Evolutionary conservation across 805 yeast species (phyloP).

Genomic region (Lachancea meyersii): DNA sequence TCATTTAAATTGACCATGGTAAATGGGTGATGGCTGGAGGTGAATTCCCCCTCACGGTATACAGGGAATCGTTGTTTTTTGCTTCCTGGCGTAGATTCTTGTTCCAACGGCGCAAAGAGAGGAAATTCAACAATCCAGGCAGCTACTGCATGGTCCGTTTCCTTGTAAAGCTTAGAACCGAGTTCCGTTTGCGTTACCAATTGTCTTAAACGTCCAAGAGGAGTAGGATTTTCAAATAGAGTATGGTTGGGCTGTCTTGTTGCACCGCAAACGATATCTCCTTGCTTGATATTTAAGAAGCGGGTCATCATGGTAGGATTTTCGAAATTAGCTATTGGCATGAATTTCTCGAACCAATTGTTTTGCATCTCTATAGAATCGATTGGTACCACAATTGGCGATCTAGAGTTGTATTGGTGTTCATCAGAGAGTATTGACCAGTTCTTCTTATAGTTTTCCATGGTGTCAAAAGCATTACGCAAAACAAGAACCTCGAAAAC

Average conservation of each 20-base stretch:
- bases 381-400: constrained; percentile 53
- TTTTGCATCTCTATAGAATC: constrained; percentile 35
- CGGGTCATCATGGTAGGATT: constrained; percentile 29
- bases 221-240: constrained; percentile 91
- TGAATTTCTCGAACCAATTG: constrained; percentile 40
- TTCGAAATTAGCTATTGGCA: constrained; percentile 31
- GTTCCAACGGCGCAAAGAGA: constrained; percentile 70
- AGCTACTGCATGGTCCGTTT: constrained; percentile 39
- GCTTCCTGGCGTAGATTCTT: constrained; percentile 14
- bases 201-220: constrained; percentile 82
- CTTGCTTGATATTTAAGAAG: constrained; percentile 43
- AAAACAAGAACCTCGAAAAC: constrained; percentile 71
- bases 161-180: constrained; percentile 32
- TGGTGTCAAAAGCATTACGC: constrained; percentile 38
- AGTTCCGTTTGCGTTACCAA: constrained; percentile 49
- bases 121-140: constrained; percentile 94
- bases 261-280: constrained; percentile 74
- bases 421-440: constrained; percentile 37
- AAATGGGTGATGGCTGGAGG: constrained; percentile 94
- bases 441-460: constrained; percentile 27
- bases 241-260: constrained; percentile 51
- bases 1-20: constrained; percentile 82
- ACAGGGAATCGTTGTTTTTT: constrained; percentile 44
- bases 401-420: constrained; percentile 46
- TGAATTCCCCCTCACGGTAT: constrained; percentile 44